Conservation (phyloP, 257 asterid genomes). For the Lycium barbarum region DNA sequence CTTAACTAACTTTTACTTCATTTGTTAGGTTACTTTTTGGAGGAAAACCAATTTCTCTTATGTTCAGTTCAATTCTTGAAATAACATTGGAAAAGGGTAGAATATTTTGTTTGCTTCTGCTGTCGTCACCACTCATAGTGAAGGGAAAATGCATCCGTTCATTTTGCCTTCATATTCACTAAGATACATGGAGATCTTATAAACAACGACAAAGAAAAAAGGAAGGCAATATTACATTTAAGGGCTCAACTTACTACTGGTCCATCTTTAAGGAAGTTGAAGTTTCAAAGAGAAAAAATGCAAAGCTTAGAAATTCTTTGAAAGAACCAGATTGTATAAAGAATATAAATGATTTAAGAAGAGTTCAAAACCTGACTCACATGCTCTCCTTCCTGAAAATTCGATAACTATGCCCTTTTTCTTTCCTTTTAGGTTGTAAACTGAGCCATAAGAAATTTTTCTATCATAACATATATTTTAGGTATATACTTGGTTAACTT, state of each 20-base stretch:
- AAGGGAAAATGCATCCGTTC: not conserved
- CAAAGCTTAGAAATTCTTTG: not conserved
- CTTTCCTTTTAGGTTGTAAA: not conserved
- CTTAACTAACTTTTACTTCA: not conserved
- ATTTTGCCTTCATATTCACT: not conserved
- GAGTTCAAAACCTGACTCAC: not conserved
- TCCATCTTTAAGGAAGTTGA: not conserved
- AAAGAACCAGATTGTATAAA: not conserved
- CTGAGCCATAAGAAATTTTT: not conserved
- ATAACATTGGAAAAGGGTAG: not conserved
- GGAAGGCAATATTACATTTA: not conserved
- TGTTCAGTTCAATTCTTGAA: not conserved
- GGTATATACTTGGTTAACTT: not conserved
- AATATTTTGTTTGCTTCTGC: not conserved
- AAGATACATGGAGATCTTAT: not conserved
- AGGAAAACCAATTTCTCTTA: not conserved
- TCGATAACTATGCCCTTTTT: not conserved
- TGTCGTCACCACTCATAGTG: not conserved
- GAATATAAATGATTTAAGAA: not conserved
- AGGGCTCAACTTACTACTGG: not conserved
- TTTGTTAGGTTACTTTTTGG: not conserved
- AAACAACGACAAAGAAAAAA: not conserved
- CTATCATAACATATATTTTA: not conserved
- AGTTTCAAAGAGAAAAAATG: slow-evolving; percentile 7
- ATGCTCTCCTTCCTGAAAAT: not conserved